These are phyloP conservation scores for Centrapalus pauciflorus DNA, from an alignment of 129 eudicot genomes.

Conservation along the genomic window DNA sequence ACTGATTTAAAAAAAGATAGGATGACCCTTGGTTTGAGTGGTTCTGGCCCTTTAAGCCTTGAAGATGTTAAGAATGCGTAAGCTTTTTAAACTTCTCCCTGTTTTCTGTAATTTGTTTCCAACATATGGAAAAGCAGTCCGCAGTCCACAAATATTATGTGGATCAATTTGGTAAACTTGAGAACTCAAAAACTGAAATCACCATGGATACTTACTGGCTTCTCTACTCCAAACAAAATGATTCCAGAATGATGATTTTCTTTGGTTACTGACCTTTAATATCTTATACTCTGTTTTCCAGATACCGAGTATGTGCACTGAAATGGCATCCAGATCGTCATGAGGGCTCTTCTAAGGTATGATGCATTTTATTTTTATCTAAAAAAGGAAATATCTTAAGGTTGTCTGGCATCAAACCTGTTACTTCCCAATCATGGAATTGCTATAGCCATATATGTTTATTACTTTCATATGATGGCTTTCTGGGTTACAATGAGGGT, in stretches of 20 bases:
- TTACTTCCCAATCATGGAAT: background rate
- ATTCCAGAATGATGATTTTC: too few relatives aligned
- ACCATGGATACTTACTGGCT: too few relatives aligned
- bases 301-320: conserved; percentile 81
- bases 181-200: too few relatives aligned
- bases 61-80: conserved; percentile 89
- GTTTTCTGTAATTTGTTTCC: background rate
- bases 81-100: conserved; percentile 16
- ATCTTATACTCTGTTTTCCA: conserved; percentile 28
- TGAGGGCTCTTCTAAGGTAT: conserved; percentile 83
- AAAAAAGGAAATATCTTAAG: background rate
- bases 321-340: conserved; percentile 99
- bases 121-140: too few relatives aligned
- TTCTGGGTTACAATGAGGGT: background rate
- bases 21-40: conserved; percentile 67
- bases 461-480: background rate
- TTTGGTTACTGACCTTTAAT: background rate
- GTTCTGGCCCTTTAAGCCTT: conserved; percentile 76
- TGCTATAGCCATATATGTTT: background rate
- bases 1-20: conserved; percentile 50
- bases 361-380: conserved; percentile 1
- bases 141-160: too few relatives aligned
- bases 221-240: too few relatives aligned
- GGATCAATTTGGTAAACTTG: too few relatives aligned
- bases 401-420: background rate